phyloP scores from a whole-genome alignment of 2,329 filamentous ascomycete genomes.

The Emergomyces pasteurianus region DNA sequence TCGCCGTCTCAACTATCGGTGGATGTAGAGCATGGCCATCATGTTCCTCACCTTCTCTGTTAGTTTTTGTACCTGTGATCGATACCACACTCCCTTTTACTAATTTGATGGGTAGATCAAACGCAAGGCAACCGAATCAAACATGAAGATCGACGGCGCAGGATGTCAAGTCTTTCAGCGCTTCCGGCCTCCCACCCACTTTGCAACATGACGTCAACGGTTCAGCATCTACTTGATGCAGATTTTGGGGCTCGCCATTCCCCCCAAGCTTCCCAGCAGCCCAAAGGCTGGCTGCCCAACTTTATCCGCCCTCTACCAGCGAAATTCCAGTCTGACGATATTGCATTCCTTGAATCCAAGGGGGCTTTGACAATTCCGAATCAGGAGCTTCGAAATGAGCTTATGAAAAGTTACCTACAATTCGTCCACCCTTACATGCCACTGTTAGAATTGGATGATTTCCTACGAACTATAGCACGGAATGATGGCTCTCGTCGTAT shows the following conservation, averaged over 20 bases:
- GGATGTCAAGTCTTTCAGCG: constrained; percentile 30
- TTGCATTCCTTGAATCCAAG: constrained; percentile 71
- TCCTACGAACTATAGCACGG: constrained; percentile 45
- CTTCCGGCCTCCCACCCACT: constrained; percentile 28
- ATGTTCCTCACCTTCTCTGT: constrained; percentile 55
- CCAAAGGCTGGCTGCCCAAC: constrained; percentile 40
- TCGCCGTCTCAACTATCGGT: constrained; percentile 36
- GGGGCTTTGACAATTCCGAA: constrained; percentile 70
- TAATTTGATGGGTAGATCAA: constrained; percentile 30
- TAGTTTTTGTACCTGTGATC: constrained; percentile 22
- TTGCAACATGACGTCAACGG: constrained; percentile 24
- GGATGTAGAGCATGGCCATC: constrained; percentile 40
- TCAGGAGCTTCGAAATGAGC: constrained; percentile 59
- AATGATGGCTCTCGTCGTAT: constrained; percentile 59
- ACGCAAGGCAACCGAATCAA: constrained; percentile 33
- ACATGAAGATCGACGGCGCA: constrained; percentile 35
- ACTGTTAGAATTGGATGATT: constrained; percentile 56
- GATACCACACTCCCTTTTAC: constrained; percentile 7
- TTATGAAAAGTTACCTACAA: constrained; percentile 72
- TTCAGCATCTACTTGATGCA: constrained; percentile 27
- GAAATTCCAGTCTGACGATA: constrained; percentile 68
- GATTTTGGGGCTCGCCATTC: constrained; percentile 12
- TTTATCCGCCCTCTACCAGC: constrained; percentile 72
- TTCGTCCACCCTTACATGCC: constrained; percentile 95
- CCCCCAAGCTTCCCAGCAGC: constrained; percentile 35